phyloP scores from a whole-genome alignment of 352 stramenopile species.

The Plasmopara halstedii region DNA sequence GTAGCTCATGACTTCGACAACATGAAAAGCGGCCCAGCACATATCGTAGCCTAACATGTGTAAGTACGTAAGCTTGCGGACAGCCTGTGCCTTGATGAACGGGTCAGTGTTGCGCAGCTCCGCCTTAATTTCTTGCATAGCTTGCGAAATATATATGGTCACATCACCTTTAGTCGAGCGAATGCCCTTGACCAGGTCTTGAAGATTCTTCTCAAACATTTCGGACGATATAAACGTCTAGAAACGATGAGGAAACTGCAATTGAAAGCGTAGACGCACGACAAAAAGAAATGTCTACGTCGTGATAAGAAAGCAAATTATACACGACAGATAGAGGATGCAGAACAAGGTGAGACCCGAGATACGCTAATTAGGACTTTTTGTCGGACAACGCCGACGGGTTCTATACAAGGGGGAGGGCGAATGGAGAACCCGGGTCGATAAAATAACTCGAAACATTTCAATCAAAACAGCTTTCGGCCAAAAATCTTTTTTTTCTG shows the following conservation, averaged over 20 bases:
- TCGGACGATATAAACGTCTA: neutral
- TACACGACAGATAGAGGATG: neutral
- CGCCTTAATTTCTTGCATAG: constrained; percentile 96
- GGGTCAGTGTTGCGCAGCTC: constrained; percentile 95
- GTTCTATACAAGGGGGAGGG: constrained; percentile 9
- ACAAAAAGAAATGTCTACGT: neutral
- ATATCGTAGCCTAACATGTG: constrained; percentile 99
- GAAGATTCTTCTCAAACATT: constrained; percentile 98
- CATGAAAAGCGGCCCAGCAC: constrained; percentile 95
- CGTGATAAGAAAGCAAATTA: neutral
- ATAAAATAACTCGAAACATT: constrained; percentile 5
- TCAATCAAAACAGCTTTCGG: constrained; percentile 14
- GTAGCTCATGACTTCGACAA: constrained; percentile 97
- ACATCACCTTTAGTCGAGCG: constrained; percentile 94
- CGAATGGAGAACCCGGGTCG: constrained; percentile 12
- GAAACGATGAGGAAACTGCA: neutral
- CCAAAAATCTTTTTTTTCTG: constrained; percentile 18
- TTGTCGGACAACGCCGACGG: constrained; percentile 8
- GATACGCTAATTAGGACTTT: constrained; percentile 19
- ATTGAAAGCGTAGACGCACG: neutral
- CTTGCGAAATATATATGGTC: constrained; percentile 94
- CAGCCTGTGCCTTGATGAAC: constrained; percentile 95
- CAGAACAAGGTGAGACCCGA: neutral
- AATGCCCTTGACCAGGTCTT: constrained; percentile 99
- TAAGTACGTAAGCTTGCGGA: constrained; percentile 96